phyloP scores from a whole-genome alignment of 148 eudicot species.

The Tetragonia tetragonoides region DNA sequence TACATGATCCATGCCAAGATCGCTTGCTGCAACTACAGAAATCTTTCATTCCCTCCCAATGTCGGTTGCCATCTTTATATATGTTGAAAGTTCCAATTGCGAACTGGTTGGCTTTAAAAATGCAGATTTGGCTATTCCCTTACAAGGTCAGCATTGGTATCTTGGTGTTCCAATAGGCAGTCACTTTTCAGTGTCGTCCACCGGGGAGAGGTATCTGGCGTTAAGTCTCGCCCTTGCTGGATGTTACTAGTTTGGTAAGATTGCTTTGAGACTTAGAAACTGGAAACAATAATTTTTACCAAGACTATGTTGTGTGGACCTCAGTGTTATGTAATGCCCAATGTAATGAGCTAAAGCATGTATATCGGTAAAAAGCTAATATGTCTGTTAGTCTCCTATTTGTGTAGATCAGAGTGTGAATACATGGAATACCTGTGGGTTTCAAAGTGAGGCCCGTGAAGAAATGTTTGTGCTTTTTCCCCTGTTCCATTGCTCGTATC shows the following conservation, averaged over 20 bases:
- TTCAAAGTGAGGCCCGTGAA: constrained; percentile 1
- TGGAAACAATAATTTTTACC: constrained; percentile 49
- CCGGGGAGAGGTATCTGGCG: constrained; percentile 92
- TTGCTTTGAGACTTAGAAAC: constrained; percentile 83
- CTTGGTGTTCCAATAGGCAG: constrained; percentile 92
- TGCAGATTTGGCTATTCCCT: constrained; percentile 94
- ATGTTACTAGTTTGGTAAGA: constrained; percentile 94
- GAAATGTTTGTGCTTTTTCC: not conserved
- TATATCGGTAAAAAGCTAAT: constrained; percentile 24
- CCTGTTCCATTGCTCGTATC: not conserved
- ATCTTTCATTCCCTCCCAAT: constrained; percentile 53
- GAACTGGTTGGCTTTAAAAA: constrained; percentile 98
- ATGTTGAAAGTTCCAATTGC: constrained; percentile 78
- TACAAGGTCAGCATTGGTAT: constrained; percentile 87
- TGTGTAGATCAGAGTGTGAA: constrained; percentile 8
- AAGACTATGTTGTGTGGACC: constrained; percentile 46
- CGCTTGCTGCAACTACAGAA: constrained; percentile 54
- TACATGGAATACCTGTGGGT: not conserved
- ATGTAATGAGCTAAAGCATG: constrained; percentile 35
- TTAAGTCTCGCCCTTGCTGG: constrained; percentile 85
- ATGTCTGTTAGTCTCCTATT: constrained; percentile 25
- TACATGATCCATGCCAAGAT: constrained; percentile 44
- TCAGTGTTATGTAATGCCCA: constrained; percentile 36
- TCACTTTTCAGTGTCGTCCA: constrained; percentile 71
- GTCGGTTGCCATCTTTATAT: constrained; percentile 75